Evolutionary conservation across 768 basidiomycete species (phyloP), one percentile per base, ranked within the genome.

Genomic region (Lepiota brunneoincarnata): DNA sequence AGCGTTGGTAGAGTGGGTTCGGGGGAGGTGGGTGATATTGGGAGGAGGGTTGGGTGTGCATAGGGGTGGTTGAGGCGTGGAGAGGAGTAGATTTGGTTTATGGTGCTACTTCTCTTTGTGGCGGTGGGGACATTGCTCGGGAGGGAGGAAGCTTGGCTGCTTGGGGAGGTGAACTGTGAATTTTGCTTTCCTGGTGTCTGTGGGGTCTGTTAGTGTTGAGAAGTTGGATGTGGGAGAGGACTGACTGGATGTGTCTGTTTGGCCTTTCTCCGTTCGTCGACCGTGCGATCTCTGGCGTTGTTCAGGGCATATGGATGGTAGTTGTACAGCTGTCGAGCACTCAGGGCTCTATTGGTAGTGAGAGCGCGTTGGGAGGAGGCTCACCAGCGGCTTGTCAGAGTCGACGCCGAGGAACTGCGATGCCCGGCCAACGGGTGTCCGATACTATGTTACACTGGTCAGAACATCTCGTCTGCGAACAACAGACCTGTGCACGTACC

Each of bases 401-500:
- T 18, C 40, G 18, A n/a, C n/a, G n/a, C n/a, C n/a, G n/a, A n/a
- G n/a, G n/a, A n/a, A n/a, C n/a, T n/a, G n/a, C n/a, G n/a, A n/a
- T n/a, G n/a, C n/a, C n/a, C n/a, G n/a, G 18, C 17, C 41, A 5
- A 12, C 12, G 10, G 50, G 50, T 1, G 50, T 21, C 18, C 35
- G 31, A 20, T 52, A 52, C 51, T 52, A n/a, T n/a, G 26, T 10
- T 3, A 18, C 12, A 15, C 9, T 35, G 18, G 1, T 18, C 31
- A 18, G n/a, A 15, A 5, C 18, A 40, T 10, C 17, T 12, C 31
- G 6, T 7, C 10, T 34, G 14, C 15, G 43, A 18, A 15, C 1
- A 15, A 34, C 21, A 15, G 26, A 23, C 9, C 26, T 4, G 12
- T 18, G 7, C 3, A 42, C 62, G 36, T 35, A 69, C 69, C 39